Evolutionary conservation across 2,329 filamentous ascomycete species (phyloP).

Genomic region (Fusarium albidum): DNA sequence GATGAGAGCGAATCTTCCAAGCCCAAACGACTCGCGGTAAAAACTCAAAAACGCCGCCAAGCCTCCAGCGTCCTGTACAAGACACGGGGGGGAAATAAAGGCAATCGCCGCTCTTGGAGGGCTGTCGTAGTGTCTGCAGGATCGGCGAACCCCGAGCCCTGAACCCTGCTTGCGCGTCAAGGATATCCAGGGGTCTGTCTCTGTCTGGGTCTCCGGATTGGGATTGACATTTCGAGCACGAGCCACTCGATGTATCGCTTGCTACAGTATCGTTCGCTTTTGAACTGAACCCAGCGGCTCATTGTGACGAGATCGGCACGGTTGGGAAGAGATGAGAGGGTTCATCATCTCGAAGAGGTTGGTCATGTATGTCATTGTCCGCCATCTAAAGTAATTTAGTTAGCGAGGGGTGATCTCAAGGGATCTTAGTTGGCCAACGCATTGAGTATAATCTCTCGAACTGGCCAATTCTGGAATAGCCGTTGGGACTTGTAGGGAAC

Average conservation of each 20-base stretch:
- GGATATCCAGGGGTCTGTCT: constrained; percentile 21
- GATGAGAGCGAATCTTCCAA: neutral
- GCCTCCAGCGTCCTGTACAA: constrained; percentile 8
- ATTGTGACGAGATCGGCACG: neutral
- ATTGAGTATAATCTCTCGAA: too few species aligned
- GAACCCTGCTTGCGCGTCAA: constrained; percentile 35
- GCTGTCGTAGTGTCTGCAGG: constrained; percentile 11
- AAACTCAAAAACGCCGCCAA: constrained; percentile 23
- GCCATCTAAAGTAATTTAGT: neutral
- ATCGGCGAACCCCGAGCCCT: constrained; percentile 35
- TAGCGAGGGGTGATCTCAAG: neutral
- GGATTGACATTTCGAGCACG: constrained; percentile 24
- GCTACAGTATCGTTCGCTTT: constrained; percentile 11
- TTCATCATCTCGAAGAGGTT: neutral
- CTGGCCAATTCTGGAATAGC: too few species aligned
- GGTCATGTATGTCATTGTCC: neutral
- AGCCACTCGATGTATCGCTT: constrained; percentile 19
- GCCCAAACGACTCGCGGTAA: constrained; percentile 9
- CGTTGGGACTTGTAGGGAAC: neutral
- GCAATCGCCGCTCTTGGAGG: constrained; percentile 5
- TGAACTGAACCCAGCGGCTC: neutral
- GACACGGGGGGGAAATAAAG: neutral
- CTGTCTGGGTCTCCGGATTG: constrained; percentile 30
- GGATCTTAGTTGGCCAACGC: too few species aligned
- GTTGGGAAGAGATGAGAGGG: neutral